Base-by-base conservation (phyloP, 1,284 basidiomycete species). In the Leccinum proliferum region DNA sequence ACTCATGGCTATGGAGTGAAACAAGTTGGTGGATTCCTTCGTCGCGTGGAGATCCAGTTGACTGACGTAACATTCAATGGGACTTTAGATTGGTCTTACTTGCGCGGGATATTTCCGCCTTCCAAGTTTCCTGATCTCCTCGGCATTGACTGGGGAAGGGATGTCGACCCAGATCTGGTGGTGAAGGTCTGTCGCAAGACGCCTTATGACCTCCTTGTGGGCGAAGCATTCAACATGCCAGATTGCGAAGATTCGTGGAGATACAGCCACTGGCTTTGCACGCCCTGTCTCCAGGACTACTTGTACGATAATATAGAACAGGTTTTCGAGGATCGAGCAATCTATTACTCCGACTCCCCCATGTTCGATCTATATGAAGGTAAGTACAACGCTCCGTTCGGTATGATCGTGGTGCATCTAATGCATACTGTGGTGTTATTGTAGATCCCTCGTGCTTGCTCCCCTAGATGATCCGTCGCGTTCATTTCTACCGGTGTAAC, bases 141-240 rank as follows among this genome's bases (percentile, higher is more conserved):
- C 46, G 41, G 15, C 41, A 15, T 43, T n/a, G 41, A n/a, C 15
- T 43, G 41, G 41, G 77, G 55, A 46, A 70, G 66, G 60, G n/a
- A 73, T 37, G 14, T 67, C 78, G 25, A 67, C 8, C 32, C 61
- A 3, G 57, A 61, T 39, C 2, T 25, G 10, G 18, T 68, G 58
- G 50, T 29, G 52, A 52, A 57, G 34, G 43, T 69, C 21, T 65
- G 60, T 8, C 63, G 37, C 9, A 18, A 12, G n/a, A 59, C 41
- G 6, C 61, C 63, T 15, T 69, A 69, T 53, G 11, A 50, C 4
- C 53, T 60, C 11, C 43, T 67, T n/a, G 46, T 69, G 11, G n/a
- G 29, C 4, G 25, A 62, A 48, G 8, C 57, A 2, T 67, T 67
- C 50, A 2, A 5, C n/a, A 56, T 57, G 5, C 65, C 35, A 35